Conservation (phyloP, 768 basidiomycete genomes). For the Sarcodon sp. region DNA sequence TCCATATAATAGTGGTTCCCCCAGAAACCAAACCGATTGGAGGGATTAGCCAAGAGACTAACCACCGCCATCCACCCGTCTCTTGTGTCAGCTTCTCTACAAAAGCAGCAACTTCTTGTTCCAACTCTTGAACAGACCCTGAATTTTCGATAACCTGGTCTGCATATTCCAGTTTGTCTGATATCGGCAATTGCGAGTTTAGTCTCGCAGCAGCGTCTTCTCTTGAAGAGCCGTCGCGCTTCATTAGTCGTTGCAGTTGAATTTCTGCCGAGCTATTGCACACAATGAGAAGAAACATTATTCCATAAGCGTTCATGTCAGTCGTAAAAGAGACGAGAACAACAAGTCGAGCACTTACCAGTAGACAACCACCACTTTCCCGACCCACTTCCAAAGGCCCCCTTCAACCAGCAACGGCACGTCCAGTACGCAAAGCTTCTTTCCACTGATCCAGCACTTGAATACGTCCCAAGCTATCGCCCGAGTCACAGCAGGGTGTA, state of each 20-base stretch:
- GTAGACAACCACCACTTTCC: conserved; percentile 78
- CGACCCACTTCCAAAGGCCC: conserved; percentile 74
- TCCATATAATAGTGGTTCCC: conserved; percentile 23
- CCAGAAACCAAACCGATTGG: conserved; percentile 39
- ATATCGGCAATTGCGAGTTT: conserved; percentile 68
- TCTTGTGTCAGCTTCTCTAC: conserved; percentile 26
- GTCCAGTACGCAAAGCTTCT: conserved; percentile 75
- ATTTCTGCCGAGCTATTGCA: conserved; percentile 57
- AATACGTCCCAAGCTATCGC: conserved; percentile 64
- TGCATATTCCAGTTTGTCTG: conserved; percentile 72
- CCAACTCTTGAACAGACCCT: conserved; percentile 56
- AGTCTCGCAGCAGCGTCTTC: conserved; percentile 67
- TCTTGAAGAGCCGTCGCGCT: conserved; percentile 52
- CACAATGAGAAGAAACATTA: neutral
- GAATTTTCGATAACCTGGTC: conserved; percentile 87
- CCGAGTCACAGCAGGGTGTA: conserved; percentile 82
- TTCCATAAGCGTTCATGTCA: neutral
- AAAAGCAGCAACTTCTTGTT: conserved; percentile 35
- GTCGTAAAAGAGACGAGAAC: neutral
- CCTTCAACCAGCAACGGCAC: conserved; percentile 89
- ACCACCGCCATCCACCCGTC: conserved; percentile 43
- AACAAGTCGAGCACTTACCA: conserved; percentile 41
- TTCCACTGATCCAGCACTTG: conserved; percentile 62
- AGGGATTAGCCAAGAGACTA: conserved; percentile 47
- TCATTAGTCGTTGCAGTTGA: conserved; percentile 75